Evolutionary conservation across 306 rosid genomes (phyloP).

Genomic region (Prinsepia uniflora): DNA sequence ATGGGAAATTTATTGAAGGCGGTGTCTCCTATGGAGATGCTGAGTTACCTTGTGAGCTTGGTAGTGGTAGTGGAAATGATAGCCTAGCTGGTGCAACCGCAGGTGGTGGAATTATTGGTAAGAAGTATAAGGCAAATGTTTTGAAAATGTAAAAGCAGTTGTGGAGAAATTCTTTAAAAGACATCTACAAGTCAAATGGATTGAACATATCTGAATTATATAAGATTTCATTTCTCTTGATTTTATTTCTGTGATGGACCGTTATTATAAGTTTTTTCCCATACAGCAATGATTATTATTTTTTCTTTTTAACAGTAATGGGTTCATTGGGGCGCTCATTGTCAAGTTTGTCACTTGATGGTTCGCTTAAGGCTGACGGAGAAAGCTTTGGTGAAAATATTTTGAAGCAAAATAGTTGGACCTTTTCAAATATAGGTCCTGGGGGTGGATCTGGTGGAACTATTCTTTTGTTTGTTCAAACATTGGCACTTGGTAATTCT

Average conservation of each 20-base stretch:
- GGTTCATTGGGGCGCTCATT: slow-evolving; percentile 89
- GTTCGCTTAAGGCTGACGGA: slow-evolving; percentile 84
- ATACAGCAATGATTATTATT: not conserved
- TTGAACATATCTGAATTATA: not conserved
- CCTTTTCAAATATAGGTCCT: slow-evolving; percentile 62
- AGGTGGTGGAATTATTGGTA: slow-evolving; percentile 97
- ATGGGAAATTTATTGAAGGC: slow-evolving; percentile 75
- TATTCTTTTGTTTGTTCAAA: slow-evolving; percentile 69
- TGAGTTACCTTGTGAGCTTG: slow-evolving; percentile 94
- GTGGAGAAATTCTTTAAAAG: not conserved
- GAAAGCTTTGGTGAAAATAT: slow-evolving; percentile 69
- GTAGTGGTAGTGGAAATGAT: slow-evolving; percentile 95
- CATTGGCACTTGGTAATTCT: slow-evolving; percentile 54
- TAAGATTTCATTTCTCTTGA: not conserved
- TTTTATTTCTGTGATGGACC: slow-evolving; percentile 6
- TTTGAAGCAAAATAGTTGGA: slow-evolving; percentile 34
- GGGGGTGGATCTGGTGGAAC: slow-evolving; percentile 99
- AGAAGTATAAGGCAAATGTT: not conserved
- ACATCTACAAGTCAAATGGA: not conserved
- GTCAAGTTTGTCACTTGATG: slow-evolving; percentile 62
- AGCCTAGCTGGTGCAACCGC: slow-evolving; percentile 80
- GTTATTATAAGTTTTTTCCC: not conserved
- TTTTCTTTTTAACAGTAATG: slow-evolving; percentile 51
- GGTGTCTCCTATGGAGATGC: slow-evolving; percentile 78
- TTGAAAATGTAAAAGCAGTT: not conserved